A percentile compares a stretch with the other conserved stretches of the same genome.
phyloP scores from a whole-genome alignment of 2,329 filamentous ascomycete species.

The Colletotrichum australisinense region DNA sequence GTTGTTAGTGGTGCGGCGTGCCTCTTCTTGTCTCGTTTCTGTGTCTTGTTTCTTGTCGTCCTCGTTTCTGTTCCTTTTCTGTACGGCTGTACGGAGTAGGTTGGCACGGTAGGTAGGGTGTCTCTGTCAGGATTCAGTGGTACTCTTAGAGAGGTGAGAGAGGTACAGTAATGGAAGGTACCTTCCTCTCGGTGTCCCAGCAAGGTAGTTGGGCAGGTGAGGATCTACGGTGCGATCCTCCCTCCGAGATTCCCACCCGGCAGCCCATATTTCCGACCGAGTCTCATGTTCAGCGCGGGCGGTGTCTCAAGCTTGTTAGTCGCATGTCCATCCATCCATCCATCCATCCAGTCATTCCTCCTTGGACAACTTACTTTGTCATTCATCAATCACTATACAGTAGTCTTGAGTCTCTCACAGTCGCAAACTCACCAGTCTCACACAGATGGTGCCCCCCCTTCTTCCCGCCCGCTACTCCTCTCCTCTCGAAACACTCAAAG shows the following conservation, averaged over 20 bases:
- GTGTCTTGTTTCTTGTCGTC: neutral
- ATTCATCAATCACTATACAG: neutral
- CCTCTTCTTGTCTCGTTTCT: neutral
- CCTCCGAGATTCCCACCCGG: neutral
- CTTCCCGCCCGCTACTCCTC: neutral
- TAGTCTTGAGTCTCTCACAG: neutral
- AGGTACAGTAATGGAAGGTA: neutral
- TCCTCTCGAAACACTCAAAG: conserved; percentile 7
- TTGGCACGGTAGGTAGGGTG: too few relatives aligned
- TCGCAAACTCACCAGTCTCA: neutral
- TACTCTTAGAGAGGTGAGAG: too few relatives aligned
- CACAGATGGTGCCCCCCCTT: neutral
- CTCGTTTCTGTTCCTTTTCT: neutral
- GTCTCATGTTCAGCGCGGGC: neutral
- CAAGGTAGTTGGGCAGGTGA: conserved; percentile 11
- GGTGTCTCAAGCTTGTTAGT: neutral
- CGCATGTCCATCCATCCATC: neutral
- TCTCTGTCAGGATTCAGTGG: neutral
- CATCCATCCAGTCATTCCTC: neutral
- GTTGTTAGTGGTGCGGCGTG: too few relatives aligned
- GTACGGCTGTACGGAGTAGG: too few relatives aligned
- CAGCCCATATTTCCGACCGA: neutral
- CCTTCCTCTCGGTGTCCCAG: conserved; percentile 3
- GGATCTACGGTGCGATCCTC: conserved; percentile 20
- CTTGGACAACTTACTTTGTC: neutral